Evolutionary conservation across 176 grass and related monocot genomes (phyloP).

Genomic region (barley (Hordeum vulgare)): DNA sequence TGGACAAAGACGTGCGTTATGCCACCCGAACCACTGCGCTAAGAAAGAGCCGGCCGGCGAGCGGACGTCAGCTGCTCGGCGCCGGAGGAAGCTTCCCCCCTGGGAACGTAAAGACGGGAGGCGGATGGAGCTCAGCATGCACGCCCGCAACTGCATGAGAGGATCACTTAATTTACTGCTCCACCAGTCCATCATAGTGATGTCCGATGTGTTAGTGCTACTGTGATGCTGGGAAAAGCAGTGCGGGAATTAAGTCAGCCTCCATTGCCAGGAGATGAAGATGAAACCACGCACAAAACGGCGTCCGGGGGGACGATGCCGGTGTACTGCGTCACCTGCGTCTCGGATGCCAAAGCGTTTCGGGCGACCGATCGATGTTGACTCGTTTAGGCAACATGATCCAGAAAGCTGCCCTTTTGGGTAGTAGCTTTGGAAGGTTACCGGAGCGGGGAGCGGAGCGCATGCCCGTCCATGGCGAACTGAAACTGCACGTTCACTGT

Average conservation of each 20-base stretch:
- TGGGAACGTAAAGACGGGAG: not conserved
- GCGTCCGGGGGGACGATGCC: not conserved
- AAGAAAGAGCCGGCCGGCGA: not conserved
- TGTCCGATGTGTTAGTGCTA: not conserved
- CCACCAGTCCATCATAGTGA: not conserved
- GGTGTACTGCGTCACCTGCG: not conserved
- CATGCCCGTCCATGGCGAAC: not conserved
- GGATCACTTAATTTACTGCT: not conserved
- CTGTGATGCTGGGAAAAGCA: not conserved
- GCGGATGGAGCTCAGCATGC: not conserved
- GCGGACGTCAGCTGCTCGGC: not conserved
- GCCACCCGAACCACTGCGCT: slow-evolving; percentile 23
- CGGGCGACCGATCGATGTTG: not conserved
- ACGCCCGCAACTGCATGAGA: not conserved
- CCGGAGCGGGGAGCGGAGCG: not conserved
- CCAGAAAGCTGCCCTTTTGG: not conserved
- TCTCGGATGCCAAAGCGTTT: not conserved
- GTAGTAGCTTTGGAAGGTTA: slow-evolving; percentile 4
- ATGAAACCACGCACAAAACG: not conserved
- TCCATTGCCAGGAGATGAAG: not conserved
- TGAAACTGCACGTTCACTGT: slow-evolving; percentile 18
- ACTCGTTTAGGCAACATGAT: not conserved
- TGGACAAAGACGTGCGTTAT: not conserved
- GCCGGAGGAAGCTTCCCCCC: slow-evolving; percentile 40
- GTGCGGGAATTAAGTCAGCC: not conserved